A percentile compares a stretch with the other conserved stretches of the same genome.
These are phyloP conservation scores for Candida pseudoviswanathii DNA, from an alignment of 1,139 yeast species.

Conservation along the genomic window DNA sequence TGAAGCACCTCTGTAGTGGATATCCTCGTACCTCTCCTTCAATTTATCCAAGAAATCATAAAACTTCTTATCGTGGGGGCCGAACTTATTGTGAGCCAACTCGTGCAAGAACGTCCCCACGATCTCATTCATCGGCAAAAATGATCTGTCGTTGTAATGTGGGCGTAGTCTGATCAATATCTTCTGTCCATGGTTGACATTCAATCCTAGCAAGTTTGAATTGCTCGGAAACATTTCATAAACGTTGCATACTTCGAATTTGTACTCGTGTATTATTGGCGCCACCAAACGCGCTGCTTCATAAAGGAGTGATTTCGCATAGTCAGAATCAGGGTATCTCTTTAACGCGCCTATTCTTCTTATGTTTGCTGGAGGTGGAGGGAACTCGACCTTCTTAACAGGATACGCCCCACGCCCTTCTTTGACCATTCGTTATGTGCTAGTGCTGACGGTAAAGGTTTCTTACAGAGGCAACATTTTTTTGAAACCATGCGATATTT, in stretches of 20 bases:
- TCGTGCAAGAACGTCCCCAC: conserved; percentile 90
- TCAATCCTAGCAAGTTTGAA: conserved; percentile 69
- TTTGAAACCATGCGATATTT: not conserved
- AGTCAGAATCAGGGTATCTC: conserved; percentile 53
- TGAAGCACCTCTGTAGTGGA: conserved; percentile 36
- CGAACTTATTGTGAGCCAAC: conserved; percentile 74
- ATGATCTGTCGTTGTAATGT: conserved; percentile 54
- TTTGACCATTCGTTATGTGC: conserved; percentile 16
- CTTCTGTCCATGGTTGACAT: conserved; percentile 82
- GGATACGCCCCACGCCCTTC: conserved; percentile 16
- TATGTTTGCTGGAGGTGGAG: conserved; percentile 53
- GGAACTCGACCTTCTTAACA: conserved; percentile 15
- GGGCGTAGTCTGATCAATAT: conserved; percentile 72
- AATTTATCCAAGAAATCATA: conserved; percentile 66
- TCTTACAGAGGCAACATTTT: too few species aligned
- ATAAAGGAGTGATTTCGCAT: conserved; percentile 60
- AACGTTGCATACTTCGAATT: conserved; percentile 65
- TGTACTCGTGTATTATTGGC: conserved; percentile 72
- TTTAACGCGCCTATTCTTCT: conserved; percentile 58
- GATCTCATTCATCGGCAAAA: conserved; percentile 67
- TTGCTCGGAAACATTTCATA: conserved; percentile 87
- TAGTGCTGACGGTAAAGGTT: too few species aligned
- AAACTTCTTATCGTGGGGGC: conserved; percentile 79
- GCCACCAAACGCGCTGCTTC: conserved; percentile 64
- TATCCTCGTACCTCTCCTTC: conserved; percentile 56